These are phyloP conservation scores for Pythium oligandrum DNA, from an alignment of 352 stramenopile species.

Conservation along the genomic window DNA sequence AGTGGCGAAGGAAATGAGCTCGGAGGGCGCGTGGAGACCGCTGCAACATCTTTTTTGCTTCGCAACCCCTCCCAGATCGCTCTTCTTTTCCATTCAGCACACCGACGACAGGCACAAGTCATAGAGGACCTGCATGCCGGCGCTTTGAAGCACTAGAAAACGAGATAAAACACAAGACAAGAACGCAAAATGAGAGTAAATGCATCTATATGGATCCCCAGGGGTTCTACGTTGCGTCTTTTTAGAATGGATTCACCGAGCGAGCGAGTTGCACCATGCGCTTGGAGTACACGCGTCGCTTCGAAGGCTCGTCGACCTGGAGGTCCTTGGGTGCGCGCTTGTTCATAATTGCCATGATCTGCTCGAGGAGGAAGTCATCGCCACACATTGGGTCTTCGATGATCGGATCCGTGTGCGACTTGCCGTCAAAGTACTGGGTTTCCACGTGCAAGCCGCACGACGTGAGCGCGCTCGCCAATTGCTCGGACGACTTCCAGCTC, in stretches of 20 bases:
- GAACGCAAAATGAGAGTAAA: no score
- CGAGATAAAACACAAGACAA: no score
- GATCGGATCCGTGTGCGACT: slow-evolving; percentile 91
- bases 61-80: no score
- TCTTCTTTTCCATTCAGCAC: no score
- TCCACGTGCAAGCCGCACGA: slow-evolving; percentile 39
- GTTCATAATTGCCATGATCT: slow-evolving; percentile 49
- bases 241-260: slow-evolving; percentile 57
- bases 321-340: slow-evolving; percentile 31
- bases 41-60: no score
- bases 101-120: no score
- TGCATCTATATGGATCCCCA: no score
- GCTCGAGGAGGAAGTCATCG: slow-evolving; percentile 54
- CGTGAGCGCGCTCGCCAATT: slow-evolving; percentile 44
- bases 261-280: slow-evolving; percentile 44
- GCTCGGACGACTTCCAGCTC: slow-evolving; percentile 44
- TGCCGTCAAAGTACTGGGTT: slow-evolving; percentile 70
- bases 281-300: slow-evolving; percentile 33
- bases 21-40: no score
- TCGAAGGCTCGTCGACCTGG: slow-evolving; percentile 23
- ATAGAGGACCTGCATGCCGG: no score
- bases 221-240: not conserved
- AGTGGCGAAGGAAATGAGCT: no score
- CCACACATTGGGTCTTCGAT: slow-evolving; percentile 80
- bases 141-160: no score